Percentiles rank a stretch among this genome's conserved stretches.
Evolutionary conservation across 352 stramenopile species (phyloP).

Genomic region (Hyaloperonospora brassicae): DNA sequence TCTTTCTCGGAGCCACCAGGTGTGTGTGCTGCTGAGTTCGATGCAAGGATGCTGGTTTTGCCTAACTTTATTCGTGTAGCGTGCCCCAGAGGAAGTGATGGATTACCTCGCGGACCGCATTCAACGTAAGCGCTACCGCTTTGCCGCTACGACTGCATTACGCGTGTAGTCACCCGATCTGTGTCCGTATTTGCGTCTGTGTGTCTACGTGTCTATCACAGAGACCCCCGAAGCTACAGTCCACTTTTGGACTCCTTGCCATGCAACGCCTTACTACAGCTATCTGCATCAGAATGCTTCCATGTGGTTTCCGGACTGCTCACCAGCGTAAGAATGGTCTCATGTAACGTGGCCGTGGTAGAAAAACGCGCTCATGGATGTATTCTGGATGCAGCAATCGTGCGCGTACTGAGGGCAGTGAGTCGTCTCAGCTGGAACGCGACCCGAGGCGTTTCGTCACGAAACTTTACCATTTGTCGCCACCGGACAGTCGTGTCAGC

Average conservation of each 20-base stretch:
- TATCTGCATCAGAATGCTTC: slow-evolving; percentile 75
- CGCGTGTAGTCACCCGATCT: background rate
- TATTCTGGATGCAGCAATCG: slow-evolving; percentile 39
- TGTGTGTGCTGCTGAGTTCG: slow-evolving; percentile 5
- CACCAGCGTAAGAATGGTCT: slow-evolving; percentile 43
- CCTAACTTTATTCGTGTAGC: slow-evolving; percentile 22
- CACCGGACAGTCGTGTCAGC: slow-evolving; percentile 11
- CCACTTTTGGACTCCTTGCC: slow-evolving; percentile 82
- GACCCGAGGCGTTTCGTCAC: slow-evolving; percentile 45
- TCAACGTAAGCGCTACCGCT: slow-evolving; percentile 29
- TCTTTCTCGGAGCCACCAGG: slow-evolving; percentile 55
- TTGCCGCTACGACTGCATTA: background rate
- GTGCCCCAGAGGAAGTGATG: slow-evolving; percentile 71
- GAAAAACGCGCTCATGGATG: slow-evolving; percentile 4
- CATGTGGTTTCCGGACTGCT: slow-evolving; percentile 84
- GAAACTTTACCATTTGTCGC: slow-evolving; percentile 44
- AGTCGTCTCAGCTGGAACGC: slow-evolving; percentile 59
- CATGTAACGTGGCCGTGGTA: background rate
- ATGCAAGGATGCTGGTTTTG: background rate
- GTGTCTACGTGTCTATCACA: slow-evolving; percentile 5
- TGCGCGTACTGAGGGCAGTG: slow-evolving; percentile 42
- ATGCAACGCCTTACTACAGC: slow-evolving; percentile 84
- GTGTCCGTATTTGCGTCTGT: background rate
- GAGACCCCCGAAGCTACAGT: slow-evolving; percentile 41
- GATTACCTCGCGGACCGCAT: slow-evolving; percentile 57